Conservation (phyloP, 371 early-diverging fungal genomes). For the Syncephalastrum racemosum region DNA sequence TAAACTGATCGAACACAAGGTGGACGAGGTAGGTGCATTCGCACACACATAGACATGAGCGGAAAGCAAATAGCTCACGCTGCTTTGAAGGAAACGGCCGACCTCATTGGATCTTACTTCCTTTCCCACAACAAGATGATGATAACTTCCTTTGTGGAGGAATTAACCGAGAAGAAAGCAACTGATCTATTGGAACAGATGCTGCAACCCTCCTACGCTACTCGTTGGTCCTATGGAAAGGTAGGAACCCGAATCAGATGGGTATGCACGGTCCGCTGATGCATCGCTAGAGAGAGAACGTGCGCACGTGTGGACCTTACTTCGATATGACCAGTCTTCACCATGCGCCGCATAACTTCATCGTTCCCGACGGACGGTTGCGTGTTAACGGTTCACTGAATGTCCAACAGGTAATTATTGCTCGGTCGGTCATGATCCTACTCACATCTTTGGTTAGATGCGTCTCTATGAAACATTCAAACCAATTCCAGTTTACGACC, state of each 20-base stretch:
- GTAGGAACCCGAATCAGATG: constrained; percentile 6
- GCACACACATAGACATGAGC: neutral
- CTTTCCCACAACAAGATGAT: constrained; percentile 89
- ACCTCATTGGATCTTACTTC: constrained; percentile 76
- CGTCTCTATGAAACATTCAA: too few relatives aligned
- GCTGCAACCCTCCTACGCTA: constrained; percentile 67
- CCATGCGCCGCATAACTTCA: constrained; percentile 73
- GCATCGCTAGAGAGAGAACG: constrained; percentile 40
- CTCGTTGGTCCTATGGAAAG: constrained; percentile 82
- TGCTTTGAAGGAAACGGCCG: constrained; percentile 48
- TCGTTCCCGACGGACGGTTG: constrained; percentile 76
- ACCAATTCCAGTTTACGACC: too few relatives aligned
- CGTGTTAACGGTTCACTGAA: constrained; percentile 74
- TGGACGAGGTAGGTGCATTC: constrained; percentile 63
- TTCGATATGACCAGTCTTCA: constrained; percentile 80
- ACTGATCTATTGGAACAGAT: constrained; percentile 80
- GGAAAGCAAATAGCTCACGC: neutral
- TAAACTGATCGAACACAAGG: constrained; percentile 76
- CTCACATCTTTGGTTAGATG: too few relatives aligned
- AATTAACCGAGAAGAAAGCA: constrained; percentile 88
- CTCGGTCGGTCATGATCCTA: too few relatives aligned
- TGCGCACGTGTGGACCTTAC: constrained; percentile 67
- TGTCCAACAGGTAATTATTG: constrained; percentile 59
- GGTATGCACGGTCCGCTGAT: neutral
- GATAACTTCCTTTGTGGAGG: constrained; percentile 88